Percentiles rank a stretch among this genome's conserved stretches.
Conservation (phyloP, 306 rosid genomes). For the Vigna nakashimae region DNA sequence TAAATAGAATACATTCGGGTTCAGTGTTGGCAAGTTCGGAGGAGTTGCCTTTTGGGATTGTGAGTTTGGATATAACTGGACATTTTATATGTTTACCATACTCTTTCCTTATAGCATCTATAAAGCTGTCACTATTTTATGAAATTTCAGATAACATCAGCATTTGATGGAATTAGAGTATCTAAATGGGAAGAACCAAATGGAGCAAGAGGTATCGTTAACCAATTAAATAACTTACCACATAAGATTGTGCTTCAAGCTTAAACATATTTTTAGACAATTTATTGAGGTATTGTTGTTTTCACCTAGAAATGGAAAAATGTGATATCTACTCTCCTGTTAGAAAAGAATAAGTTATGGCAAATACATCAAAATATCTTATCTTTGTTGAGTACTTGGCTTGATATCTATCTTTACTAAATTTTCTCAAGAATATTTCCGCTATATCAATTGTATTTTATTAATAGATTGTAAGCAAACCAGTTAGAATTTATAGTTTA, state of each 20-base stretch:
- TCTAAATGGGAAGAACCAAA: slow-evolving; percentile 98
- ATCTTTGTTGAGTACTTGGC: slow-evolving; percentile 13
- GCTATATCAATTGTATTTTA: not conserved
- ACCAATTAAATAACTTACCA: slow-evolving; percentile 30
- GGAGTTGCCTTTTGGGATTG: slow-evolving; percentile 94
- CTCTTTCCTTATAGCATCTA: slow-evolving; percentile 33
- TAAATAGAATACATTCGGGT: slow-evolving; percentile 89
- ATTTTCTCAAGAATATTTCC: slow-evolving; percentile 18
- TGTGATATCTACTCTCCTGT: slow-evolving; percentile 17
- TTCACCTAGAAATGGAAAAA: slow-evolving; percentile 17
- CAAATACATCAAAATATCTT: slow-evolving; percentile 5
- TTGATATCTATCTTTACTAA: slow-evolving; percentile 13
- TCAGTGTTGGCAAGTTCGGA: slow-evolving; percentile 84
- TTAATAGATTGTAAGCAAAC: slow-evolving; percentile 17
- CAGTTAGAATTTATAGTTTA: slow-evolving; percentile 2
- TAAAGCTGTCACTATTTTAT: slow-evolving; percentile 42
- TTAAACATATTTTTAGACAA: slow-evolving; percentile 18
- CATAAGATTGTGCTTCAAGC: slow-evolving; percentile 10
- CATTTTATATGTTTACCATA: slow-evolving; percentile 41
- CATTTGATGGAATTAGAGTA: slow-evolving; percentile 75
- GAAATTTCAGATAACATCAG: slow-evolving; percentile 77
- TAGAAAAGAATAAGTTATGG: slow-evolving; percentile 19
- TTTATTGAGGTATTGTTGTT: slow-evolving; percentile 24
- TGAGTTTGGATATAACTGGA: slow-evolving; percentile 59
- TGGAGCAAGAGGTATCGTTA: slow-evolving; percentile 80